phyloP scores from a whole-genome alignment of 495 filamentous ascomycete genomes.

The Acidomyces sp. region DNA sequence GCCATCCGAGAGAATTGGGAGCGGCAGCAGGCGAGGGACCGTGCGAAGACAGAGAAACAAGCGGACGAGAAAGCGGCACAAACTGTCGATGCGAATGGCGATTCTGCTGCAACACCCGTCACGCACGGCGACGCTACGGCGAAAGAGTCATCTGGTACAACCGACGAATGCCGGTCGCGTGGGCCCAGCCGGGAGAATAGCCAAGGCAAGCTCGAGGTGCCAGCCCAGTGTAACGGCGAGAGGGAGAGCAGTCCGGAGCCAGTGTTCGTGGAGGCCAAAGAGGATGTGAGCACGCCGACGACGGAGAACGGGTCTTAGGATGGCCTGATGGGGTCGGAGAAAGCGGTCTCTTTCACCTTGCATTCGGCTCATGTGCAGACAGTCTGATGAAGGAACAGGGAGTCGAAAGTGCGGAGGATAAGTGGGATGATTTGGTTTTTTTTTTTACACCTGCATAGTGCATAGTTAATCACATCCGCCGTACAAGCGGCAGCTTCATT shows the following conservation, averaged over 20 bases:
- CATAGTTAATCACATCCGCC: no score
- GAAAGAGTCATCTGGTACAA: no score
- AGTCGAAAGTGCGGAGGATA: no score
- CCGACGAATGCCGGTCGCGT: no score
- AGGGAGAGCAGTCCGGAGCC: slow-evolving; percentile 17
- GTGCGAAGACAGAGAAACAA: slow-evolving; percentile 20
- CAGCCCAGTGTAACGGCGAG: slow-evolving; percentile 5
- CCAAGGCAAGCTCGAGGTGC: not conserved
- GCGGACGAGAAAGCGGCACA: slow-evolving; percentile 12
- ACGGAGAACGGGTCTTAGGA: slow-evolving; percentile 3
- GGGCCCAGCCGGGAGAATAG: not conserved
- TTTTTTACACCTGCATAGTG: no score
- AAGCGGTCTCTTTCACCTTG: no score
- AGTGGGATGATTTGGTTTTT: no score
- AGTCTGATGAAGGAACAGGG: no score
- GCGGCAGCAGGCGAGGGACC: slow-evolving; percentile 37
- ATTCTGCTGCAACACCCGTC: slow-evolving; percentile 13
- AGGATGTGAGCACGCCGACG: slow-evolving; percentile 9
- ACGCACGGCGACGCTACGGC: slow-evolving; percentile 7
- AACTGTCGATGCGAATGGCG: slow-evolving; percentile 64
- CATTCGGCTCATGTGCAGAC: no score
- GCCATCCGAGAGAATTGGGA: slow-evolving; percentile 80
- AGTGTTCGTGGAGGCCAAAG: slow-evolving; percentile 21
- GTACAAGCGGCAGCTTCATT: no score
- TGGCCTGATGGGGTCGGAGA: no score